Base-by-base conservation (phyloP, 2,329 filamentous ascomycete species). In the Zymoseptoria ardabiliae region DNA sequence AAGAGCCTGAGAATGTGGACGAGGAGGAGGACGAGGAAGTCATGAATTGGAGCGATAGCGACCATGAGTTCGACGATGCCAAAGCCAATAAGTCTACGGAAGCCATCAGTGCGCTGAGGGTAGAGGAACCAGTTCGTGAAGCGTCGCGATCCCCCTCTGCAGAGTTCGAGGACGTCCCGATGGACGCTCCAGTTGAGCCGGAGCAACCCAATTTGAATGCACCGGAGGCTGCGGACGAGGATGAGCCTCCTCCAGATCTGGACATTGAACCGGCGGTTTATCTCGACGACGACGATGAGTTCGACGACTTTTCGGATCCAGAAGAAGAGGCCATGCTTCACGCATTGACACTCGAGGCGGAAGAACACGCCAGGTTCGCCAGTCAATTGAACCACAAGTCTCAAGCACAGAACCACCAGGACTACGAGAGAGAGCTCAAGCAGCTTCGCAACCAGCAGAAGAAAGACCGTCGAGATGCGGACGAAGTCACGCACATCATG, bases 401-500 rank as follows among this genome's bases (percentile, higher is more conserved):
- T 0, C 81, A 85, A 19, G 77, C 79, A 3, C 84, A 92, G 66
- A 90, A 88, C 66, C 84, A 85, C 30, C 83, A 87, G 51, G 86
- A 92, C 52, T 97, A 96, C 71, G 93, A 99, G 67, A 82, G 82
- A 60, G 93, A 99, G 71, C 81, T 99, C 11, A 90, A 89, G 65
- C 87, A 91, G 55, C 81, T 99, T 3, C 89, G 94, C 25, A 87
- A 78, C n/a, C 94, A 99, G 71, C 94, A 99, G 71, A 96, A 95
- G 75, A 96, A 96, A 72, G 94, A 99, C 70, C 87, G 91, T 1
- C 85, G 94, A 69, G 94, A 99, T 71, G 93, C 95, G 0, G 95
- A 99, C 69, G 94, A 99, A 74, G 93, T 99, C 3, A 96, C 92
- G 0, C 90, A 96, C 65, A 88, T 93, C 65, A 99, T 99, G 94